Evolutionary conservation across 345 rosid genomes (phyloP).

Genomic region (Microthlaspi erraticum): DNA sequence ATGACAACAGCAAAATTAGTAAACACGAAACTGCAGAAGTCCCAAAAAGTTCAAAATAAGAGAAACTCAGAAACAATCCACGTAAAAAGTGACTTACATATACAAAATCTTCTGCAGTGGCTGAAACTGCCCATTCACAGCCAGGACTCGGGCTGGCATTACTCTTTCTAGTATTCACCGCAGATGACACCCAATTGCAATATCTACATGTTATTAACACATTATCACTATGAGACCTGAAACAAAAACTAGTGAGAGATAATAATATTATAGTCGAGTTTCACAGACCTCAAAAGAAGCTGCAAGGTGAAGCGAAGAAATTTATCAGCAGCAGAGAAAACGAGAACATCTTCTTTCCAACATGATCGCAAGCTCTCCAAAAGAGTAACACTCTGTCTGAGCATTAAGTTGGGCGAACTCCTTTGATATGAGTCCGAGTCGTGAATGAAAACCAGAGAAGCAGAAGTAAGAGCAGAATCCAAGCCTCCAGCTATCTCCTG

Average conservation of each 20-base stretch:
- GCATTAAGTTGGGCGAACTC: conserved; percentile 46
- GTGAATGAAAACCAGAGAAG: conserved; percentile 69
- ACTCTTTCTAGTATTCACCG: conserved; percentile 66
- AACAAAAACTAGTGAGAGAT: not conserved
- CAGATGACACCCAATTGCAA: conserved; percentile 86
- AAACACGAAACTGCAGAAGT: not conserved
- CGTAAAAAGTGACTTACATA: conserved; percentile 58
- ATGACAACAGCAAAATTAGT: conserved; percentile 24
- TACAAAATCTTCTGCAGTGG: conserved; percentile 76
- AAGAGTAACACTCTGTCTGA: conserved; percentile 79
- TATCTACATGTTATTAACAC: conserved; percentile 52
- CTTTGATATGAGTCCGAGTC: conserved; percentile 37
- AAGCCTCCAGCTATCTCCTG: conserved; percentile 97
- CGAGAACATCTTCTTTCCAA: conserved; percentile 95
- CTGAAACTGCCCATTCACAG: conserved; percentile 88
- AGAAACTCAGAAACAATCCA: conserved; percentile 33
- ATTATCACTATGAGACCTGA: conserved; percentile 8
- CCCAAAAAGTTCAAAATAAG: conserved; percentile 12
- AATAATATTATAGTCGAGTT: conserved; percentile 1
- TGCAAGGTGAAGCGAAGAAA: conserved; percentile 97
- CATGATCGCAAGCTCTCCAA: conserved; percentile 85
- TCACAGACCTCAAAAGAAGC: conserved; percentile 80
- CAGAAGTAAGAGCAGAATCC: conserved; percentile 71
- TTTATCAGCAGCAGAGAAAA: conserved; percentile 89
- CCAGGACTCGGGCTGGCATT: conserved; percentile 65